Evolutionary conservation across 768 basidiomycete species (phyloP).

Genomic region (Pholiota microspora): DNA sequence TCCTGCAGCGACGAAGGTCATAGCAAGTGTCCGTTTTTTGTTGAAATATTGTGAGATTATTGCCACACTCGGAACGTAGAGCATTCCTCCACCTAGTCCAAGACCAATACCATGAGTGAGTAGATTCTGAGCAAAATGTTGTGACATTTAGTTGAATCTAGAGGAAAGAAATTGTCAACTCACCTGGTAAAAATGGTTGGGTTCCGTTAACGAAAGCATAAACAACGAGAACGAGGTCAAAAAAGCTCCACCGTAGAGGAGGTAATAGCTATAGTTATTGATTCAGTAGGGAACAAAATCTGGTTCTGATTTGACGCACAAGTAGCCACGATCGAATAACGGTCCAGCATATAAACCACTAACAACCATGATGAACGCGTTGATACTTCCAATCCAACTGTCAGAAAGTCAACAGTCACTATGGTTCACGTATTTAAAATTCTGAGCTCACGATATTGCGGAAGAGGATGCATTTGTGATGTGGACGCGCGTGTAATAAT

Average conservation of each 20-base stretch:
- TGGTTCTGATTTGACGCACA: neutral
- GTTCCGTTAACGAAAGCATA: conserved; percentile 5
- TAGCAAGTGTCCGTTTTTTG: conserved; percentile 41
- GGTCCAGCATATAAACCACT: conserved; percentile 2
- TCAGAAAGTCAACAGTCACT: neutral
- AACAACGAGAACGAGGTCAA: conserved; percentile 2
- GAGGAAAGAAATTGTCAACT: neutral
- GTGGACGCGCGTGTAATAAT: conserved; percentile 10
- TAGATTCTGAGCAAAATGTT: conserved; percentile 29
- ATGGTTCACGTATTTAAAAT: neutral
- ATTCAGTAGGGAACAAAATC: neutral
- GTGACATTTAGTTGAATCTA: no score
- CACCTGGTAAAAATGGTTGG: conserved; percentile 4
- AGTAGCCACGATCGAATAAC: conserved; percentile 6
- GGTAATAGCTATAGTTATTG: neutral
- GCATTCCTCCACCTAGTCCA: conserved; percentile 42
- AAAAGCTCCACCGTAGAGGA: conserved; percentile 3
- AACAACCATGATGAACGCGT: conserved; percentile 5
- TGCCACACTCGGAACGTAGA: conserved; percentile 43
- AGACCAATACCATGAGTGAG: conserved; percentile 47
- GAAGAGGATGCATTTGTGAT: conserved; percentile 7
- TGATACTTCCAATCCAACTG: conserved; percentile 11
- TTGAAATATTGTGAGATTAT: conserved; percentile 46
- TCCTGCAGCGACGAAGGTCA: conserved; percentile 31
- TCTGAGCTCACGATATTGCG: conserved; percentile 4